Percentiles rank a stretch among this genome's conserved stretches.
These are phyloP conservation scores for Plasmodium coatneyi DNA, from an alignment of 169 alveolate species.

Conservation along the genomic window DNA sequence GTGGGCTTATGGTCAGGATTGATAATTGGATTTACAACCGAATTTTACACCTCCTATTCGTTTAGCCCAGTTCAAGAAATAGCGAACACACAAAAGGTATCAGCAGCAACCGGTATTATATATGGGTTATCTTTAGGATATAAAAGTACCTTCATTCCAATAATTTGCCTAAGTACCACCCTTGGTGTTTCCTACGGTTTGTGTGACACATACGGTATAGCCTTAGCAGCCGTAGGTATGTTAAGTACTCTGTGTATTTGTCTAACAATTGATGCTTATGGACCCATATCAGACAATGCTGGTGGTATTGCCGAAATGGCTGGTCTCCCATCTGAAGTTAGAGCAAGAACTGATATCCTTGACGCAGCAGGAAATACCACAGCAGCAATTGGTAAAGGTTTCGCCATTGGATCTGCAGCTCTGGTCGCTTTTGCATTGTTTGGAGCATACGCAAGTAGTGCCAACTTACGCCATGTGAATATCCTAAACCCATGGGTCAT, in stretches of 20 bases:
- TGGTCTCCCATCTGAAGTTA: conserved; percentile 88
- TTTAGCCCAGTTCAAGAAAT: conserved; percentile 90
- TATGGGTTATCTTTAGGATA: conserved; percentile 92
- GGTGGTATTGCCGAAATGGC: conserved; percentile 96
- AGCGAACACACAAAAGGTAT: conserved; percentile 86
- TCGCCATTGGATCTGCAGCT: conserved; percentile 94
- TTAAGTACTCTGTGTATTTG: conserved; percentile 90
- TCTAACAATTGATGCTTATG: conserved; percentile 92
- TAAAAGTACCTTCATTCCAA: conserved; percentile 89
- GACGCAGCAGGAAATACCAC: conserved; percentile 95
- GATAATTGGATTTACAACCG: conserved; percentile 88
- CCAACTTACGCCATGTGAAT: conserved; percentile 79
- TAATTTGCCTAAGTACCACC: conserved; percentile 85
- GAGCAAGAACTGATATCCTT: conserved; percentile 90
- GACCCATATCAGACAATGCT: conserved; percentile 95
- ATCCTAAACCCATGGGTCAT: conserved; percentile 88
- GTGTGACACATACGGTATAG: conserved; percentile 90
- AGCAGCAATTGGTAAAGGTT: conserved; percentile 94
- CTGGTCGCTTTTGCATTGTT: conserved; percentile 91
- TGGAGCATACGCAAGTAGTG: conserved; percentile 92
- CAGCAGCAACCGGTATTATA: conserved; percentile 91
- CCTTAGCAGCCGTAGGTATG: conserved; percentile 93
- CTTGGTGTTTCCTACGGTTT: conserved; percentile 86
- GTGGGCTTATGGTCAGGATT: conserved; percentile 90
- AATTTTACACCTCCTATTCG: conserved; percentile 90